Evolutionary conservation across 2,329 filamentous ascomycete species (phyloP), one percentile per base, ranked within the genome.

Genomic region (Volutella citrinella): DNA sequence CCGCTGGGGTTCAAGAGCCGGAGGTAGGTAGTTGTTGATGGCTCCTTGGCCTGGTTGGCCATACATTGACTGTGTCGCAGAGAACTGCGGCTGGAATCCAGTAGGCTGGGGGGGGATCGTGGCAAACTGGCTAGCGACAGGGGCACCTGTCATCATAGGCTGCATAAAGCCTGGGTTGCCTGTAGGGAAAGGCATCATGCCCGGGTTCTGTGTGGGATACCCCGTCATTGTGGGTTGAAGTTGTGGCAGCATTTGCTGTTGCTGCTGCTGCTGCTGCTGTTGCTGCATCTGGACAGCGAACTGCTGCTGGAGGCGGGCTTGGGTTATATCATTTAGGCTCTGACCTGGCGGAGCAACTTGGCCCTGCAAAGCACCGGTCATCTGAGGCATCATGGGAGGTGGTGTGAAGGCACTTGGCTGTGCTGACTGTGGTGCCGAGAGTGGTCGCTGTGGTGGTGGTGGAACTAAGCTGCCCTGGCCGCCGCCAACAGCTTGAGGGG

Each of bases 391-490:
- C 48, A 96, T 64, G 12, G 87, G 81, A 30, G 87, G 80, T 13
- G 84, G 77, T 7, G 76, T 76, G 58, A 94, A 93, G 5, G 72
- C 74, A 59, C 75, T 89, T 27, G 80, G 80, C 55, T 84, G 84
- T 30, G 78, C 83, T 34, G 88, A 85, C 57, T 88, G 85, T 17
- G 93, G 91, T 23, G 93, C 91, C 24, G 91, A 96, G 10, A 93
- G 73, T 7, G 93, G 84, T 41, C 93, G 77, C 32, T 81, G 77
- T 10, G 89, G 88, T 13, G 86, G 70, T 17, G 78, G 88, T 7
- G 89, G 88, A 42, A 90, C 77, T 22, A 95, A 69, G 13, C 79
- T 78, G 23, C 76, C 67, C 48, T 78, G 70, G 26, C 69, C 72
- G 38, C 69, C 72, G 38, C 78, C 74, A 42, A 74, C 67, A 27